Evolutionary conservation across 345 rosid genomes (phyloP), one percentile per base, ranked within the genome.

Genomic region (Cardamine occulta): DNA sequence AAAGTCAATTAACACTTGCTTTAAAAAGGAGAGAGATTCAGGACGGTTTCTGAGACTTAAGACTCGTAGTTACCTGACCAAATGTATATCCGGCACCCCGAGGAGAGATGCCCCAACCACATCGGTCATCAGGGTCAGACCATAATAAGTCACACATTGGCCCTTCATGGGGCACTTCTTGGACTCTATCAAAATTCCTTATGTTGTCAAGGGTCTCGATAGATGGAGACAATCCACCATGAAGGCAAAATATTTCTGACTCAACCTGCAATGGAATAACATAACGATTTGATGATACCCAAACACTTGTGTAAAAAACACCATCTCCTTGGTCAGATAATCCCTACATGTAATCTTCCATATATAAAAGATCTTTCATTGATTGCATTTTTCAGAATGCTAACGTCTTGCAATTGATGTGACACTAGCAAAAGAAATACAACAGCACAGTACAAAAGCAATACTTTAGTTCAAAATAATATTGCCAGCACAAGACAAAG

Each of bases 71-170:
- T 85, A 94, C 98, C 81, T 94, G 98, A 76, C 98, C 98, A 80
- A 93, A 93, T 45, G 97, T 91, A 83, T 91, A 91, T 60, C 97
- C 97, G 9, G 97, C 98, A 75, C 98, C 98, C 74, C 98, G 87
- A 2, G 98, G 98, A 68, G 97, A 91, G 81, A 93, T 89, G 28
- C 97, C 98, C 98, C 96, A 93, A 40, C 96, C 97, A 84, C 97
- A 91, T 2, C 97, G 86, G 77, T 93, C 98, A 74, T 93, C 98
- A 2, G 98, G 98, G 60, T 91, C 98, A 44, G 97, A 91, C 98
- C 98, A 93, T 74, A 93, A 79, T n/a, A 93, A 93, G 82, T 93
- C 98, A 74, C 98, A 93, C 97, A 93, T 91, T 28, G 98, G 97
- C 73, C 98, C 98, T 80, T 93, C 98, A 63, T 93, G 98, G 34